A percentile compares a stretch with the other conserved stretches of the same genome.
These are phyloP conservation scores for Coniochaeta sp. DNA, from an alignment of 2,329 filamentous ascomycete genomes.

Conservation along the genomic window DNA sequence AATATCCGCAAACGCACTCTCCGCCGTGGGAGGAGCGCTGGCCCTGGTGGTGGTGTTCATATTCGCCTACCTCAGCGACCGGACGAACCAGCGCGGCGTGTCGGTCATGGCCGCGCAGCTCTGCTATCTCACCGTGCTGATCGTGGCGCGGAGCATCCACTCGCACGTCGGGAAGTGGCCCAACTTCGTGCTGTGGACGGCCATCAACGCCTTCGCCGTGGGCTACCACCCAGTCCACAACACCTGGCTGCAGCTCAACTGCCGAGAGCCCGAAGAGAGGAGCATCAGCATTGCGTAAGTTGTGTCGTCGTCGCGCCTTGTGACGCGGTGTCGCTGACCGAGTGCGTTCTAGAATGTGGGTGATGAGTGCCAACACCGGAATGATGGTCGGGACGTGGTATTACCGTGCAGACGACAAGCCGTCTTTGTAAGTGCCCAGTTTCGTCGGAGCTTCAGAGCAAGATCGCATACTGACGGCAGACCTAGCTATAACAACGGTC, in stretches of 20 bases:
- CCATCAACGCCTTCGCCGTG: conserved; percentile 41
- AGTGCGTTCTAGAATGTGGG: conserved; percentile 25
- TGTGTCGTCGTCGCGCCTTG: background rate
- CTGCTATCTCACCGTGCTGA: conserved; percentile 34
- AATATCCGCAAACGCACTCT: conserved; percentile 38
- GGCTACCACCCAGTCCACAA: conserved; percentile 48
- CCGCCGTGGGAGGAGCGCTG: conserved; percentile 32
- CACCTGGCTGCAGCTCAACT: conserved; percentile 45
- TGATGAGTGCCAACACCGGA: conserved; percentile 43
- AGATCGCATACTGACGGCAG: background rate
- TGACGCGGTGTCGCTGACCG: background rate
- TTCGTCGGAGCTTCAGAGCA: too few relatives aligned
- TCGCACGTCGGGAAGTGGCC: conserved; percentile 38
- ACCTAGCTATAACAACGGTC: conserved; percentile 31
- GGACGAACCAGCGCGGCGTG: conserved; percentile 32
- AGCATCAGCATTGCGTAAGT: conserved; percentile 41
- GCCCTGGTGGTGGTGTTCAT: conserved; percentile 38
- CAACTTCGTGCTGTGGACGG: conserved; percentile 42
- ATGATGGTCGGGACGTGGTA: conserved; percentile 45
- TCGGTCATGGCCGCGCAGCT: conserved; percentile 35
- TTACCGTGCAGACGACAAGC: conserved; percentile 32
- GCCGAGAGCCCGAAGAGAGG: conserved; percentile 33
- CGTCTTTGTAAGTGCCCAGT: conserved; percentile 10
- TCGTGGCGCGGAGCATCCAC: conserved; percentile 19
- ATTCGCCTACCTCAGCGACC: conserved; percentile 41